Evolutionary conservation across 2,329 filamentous ascomycete genomes (phyloP), one percentile per base, ranked within the genome.

Genomic region (Thelonectria olida): DNA sequence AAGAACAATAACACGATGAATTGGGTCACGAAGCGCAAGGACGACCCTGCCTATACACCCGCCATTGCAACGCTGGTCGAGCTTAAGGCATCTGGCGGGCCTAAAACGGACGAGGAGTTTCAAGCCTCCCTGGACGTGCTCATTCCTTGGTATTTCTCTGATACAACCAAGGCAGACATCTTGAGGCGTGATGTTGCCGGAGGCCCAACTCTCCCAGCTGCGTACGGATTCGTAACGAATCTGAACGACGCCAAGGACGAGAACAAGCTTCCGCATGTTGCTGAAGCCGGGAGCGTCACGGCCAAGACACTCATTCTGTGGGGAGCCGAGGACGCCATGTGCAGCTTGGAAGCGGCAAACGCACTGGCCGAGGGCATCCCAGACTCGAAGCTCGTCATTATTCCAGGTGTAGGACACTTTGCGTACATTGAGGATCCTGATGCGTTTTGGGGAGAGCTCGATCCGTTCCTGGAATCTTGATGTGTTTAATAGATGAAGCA

Each of bases 261-360:
- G 31, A 55, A 55, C 17, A 48, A 41, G 6, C 4, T 55, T 6
- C 53, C 42, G 8, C 44, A 55, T 25, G 23, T 55, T 19, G 55
- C 27, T 13, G 55, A 58, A 38, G 55, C 47, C 7, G 38, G 22
- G 9, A 51, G 39, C 4, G 55, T 58, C 4, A 52, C 47, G 7
- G 55, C 55, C 9, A 58, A 58, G 23, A 58, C 55, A 13, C 13
- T 58, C 9, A 52, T 58, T 39, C 15, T 58, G n/a, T 45, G 55
- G 39, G 55, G 48, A 5, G 25, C 5, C 2, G 47, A 58, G 17
- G 55, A 58, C 12, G 20, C 55, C 4, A 47, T 58, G 20, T 58
- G 55, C n/a, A 58, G 55, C 31, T 31, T 45, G 28, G 45, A 28
- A 12, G 55, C 48, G 5, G 48, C 55, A 25, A 17, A 39, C 8